A percentile compares a stretch with the other conserved stretches of the same genome.
phyloP scores from a whole-genome alignment of 257 asterid genomes.

The Nicotiana tabacum region DNA sequence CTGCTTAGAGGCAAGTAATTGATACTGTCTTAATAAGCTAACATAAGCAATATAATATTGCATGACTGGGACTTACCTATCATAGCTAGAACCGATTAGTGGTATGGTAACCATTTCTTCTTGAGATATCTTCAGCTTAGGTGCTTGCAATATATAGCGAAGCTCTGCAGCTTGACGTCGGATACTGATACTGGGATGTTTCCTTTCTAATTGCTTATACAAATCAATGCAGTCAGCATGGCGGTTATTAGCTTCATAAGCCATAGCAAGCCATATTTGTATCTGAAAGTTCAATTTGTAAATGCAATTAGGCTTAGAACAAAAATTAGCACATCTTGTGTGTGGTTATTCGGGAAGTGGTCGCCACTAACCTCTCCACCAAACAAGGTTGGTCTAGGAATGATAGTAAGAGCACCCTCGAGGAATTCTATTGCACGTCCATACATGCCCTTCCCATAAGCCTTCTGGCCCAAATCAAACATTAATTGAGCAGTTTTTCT shows the following conservation, averaged over 20 bases:
- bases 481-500: conserved; percentile 81
- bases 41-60: not conserved
- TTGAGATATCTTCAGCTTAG: conserved; percentile 89
- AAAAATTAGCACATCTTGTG: not conserved
- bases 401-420: conserved; percentile 93
- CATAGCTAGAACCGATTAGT: conserved; percentile 87
- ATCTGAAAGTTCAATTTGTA: conserved; percentile 39
- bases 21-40: not conserved
- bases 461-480: conserved; percentile 91
- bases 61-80: conserved; percentile 51
- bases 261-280: conserved; percentile 99
- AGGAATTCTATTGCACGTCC: conserved; percentile 94
- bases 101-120: conserved; percentile 99
- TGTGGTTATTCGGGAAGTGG: not conserved
- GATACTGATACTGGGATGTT: conserved; percentile 74
- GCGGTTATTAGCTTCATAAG: conserved; percentile 93
- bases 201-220: conserved; percentile 68
- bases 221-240: conserved; percentile 86
- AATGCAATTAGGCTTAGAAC: not conserved
- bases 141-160: conserved; percentile 93
- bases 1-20: not conserved
- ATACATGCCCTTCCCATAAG: conserved; percentile 86
- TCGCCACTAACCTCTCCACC: conserved; percentile 88
- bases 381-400: conserved; percentile 80
- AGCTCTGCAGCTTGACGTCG: conserved; percentile 92